phyloP scores from a whole-genome alignment of 129 eudicot genomes.

The Helichrysum umbraculigerum region DNA sequence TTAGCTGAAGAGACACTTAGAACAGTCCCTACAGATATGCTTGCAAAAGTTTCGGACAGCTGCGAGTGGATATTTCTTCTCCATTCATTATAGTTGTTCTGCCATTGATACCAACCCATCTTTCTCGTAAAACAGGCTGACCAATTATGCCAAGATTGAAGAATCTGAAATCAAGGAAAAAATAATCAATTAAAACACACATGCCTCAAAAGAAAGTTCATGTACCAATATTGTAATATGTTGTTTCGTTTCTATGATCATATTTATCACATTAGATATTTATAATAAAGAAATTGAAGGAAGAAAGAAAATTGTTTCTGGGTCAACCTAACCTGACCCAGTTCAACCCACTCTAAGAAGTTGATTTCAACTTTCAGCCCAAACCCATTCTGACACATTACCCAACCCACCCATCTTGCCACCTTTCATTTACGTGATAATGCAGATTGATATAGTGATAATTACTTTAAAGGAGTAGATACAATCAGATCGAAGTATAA shows the following conservation, averaged over 20 bases:
- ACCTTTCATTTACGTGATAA: constrained; percentile 7
- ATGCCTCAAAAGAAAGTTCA: too few species aligned
- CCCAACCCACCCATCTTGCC: neutral
- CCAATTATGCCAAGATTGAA: too few species aligned
- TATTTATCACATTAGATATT: neutral
- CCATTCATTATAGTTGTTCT: too few species aligned
- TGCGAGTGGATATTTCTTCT: too few species aligned
- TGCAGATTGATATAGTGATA: constrained; percentile 1
- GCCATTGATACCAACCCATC: too few species aligned
- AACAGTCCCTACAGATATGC: too few species aligned
- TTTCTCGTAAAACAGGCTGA: too few species aligned
- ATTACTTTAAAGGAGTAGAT: constrained; percentile 10
- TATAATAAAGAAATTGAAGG: neutral
- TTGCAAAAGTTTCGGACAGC: too few species aligned
- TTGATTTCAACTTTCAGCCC: neutral
- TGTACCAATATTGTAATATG: too few species aligned
- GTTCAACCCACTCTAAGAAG: neutral
- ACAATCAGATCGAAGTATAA: constrained; percentile 8
- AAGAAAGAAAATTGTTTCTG: neutral
- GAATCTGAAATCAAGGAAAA: too few species aligned
- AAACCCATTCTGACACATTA: neutral
- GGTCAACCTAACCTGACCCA: neutral
- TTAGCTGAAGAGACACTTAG: too few species aligned
- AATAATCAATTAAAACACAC: too few species aligned
- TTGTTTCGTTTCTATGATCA: neutral